A percentile compares a stretch with the other conserved stretches of the same genome.
phyloP scores from a whole-genome alignment of 805 yeast species.

The Ogataea paradorogensis region DNA sequence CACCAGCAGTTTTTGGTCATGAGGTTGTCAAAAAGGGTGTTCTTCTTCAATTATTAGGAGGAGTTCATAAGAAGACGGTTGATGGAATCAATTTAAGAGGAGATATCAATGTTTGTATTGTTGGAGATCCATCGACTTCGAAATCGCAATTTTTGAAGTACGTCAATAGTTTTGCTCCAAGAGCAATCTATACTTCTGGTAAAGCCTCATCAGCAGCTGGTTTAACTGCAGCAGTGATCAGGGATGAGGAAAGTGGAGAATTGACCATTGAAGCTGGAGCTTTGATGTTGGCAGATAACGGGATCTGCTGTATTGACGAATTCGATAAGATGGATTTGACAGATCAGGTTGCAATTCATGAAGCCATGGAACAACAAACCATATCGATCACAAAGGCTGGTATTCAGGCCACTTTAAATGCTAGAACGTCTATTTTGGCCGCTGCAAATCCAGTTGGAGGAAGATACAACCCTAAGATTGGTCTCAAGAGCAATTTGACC shows the following conservation, averaged over 20 bases:
- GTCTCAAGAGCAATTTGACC: slow-evolving; percentile 79
- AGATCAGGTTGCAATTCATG: slow-evolving; percentile 98
- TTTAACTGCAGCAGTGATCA: slow-evolving; percentile 95
- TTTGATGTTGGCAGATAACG: slow-evolving; percentile 95
- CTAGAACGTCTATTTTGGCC: slow-evolving; percentile 92
- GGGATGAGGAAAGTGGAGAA: slow-evolving; percentile 96
- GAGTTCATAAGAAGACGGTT: slow-evolving; percentile 89
- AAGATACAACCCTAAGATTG: slow-evolving; percentile 82
- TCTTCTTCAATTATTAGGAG: slow-evolving; percentile 83
- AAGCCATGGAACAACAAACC: slow-evolving; percentile 99
- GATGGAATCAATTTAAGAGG: slow-evolving; percentile 96
- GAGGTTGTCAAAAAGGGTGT: slow-evolving; percentile 92
- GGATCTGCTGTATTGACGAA: slow-evolving; percentile 97
- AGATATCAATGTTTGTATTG: slow-evolving; percentile 92
- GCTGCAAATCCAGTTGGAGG: slow-evolving; percentile 99
- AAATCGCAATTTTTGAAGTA: slow-evolving; percentile 94
- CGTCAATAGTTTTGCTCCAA: slow-evolving; percentile 85
- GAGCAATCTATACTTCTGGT: slow-evolving; percentile 96
- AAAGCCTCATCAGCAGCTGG: slow-evolving; percentile 99
- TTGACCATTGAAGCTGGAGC: slow-evolving; percentile 99
- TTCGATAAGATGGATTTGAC: slow-evolving; percentile 95
- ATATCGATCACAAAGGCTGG: slow-evolving; percentile 99
- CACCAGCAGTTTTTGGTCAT: slow-evolving; percentile 96
- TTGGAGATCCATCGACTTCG: slow-evolving; percentile 97
- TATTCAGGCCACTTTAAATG: slow-evolving; percentile 95